Conservation (phyloP, 2,329 filamentous ascomycete species). For the Colletotrichum chlorophyti region DNA sequence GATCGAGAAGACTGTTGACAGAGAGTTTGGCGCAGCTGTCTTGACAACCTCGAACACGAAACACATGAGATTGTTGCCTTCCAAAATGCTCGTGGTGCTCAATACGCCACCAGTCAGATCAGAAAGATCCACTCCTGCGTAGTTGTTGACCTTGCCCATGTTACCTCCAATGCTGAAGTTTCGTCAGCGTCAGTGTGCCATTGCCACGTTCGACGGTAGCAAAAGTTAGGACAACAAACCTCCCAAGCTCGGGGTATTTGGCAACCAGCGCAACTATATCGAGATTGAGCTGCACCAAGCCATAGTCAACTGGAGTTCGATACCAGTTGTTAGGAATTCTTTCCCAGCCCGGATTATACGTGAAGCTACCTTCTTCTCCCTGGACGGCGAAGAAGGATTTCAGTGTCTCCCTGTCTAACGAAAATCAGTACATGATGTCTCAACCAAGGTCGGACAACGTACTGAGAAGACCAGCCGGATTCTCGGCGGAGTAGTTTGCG, state of each 20-base stretch:
- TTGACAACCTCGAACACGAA: conserved; percentile 45
- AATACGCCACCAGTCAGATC: conserved; percentile 52
- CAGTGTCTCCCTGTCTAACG: conserved; percentile 42
- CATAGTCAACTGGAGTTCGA: conserved; percentile 49
- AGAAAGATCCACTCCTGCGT: conserved; percentile 50
- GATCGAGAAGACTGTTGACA: conserved; percentile 44
- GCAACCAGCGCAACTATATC: conserved; percentile 46
- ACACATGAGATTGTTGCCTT: conserved; percentile 56
- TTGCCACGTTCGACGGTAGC: accelerated
- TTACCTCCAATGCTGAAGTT: conserved; percentile 56
- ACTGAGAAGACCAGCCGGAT: conserved; percentile 38
- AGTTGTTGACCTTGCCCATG: conserved; percentile 56
- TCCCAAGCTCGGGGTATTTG: conserved; percentile 48
- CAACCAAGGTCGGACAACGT: neutral
- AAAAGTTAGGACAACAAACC: neutral
- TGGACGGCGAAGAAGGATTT: conserved; percentile 55
- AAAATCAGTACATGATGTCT: neutral
- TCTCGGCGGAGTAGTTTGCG: conserved; percentile 50
- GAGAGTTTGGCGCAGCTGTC: conserved; percentile 48
- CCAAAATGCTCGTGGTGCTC: conserved; percentile 45
- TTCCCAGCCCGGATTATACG: conserved; percentile 55
- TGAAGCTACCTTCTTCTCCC: conserved; percentile 44
- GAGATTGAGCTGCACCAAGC: conserved; percentile 46
- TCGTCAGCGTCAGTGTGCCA: neutral
- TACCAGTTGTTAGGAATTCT: conserved; percentile 61